Percentiles rank a stretch among this genome's conserved stretches.
Evolutionary conservation across 805 yeast genomes (phyloP).

Genomic region (Saturnispora diversa): DNA sequence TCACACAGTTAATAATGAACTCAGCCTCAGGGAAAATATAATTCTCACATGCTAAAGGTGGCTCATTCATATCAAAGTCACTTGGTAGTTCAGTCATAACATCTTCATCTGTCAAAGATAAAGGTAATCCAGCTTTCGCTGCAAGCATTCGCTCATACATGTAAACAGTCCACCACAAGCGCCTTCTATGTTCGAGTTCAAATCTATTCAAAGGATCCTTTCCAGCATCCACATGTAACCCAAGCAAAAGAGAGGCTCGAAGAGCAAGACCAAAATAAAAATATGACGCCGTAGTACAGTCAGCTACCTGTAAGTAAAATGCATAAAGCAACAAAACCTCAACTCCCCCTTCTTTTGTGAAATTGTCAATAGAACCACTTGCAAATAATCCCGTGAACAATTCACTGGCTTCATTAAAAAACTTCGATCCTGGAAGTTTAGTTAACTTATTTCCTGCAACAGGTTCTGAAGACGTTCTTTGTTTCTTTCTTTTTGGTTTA

Average conservation of each 20-base stretch:
- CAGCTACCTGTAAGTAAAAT: conserved; percentile 75
- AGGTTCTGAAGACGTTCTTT: too few relatives aligned
- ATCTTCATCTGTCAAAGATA: conserved; percentile 73
- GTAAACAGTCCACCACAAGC: conserved; percentile 35
- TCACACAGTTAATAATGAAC: conserved; percentile 66
- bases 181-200: conserved; percentile 43
- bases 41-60: conserved; percentile 52
- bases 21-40: conserved; percentile 76
- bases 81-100: conserved; percentile 70
- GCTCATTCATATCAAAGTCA: conserved; percentile 58
- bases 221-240: conserved; percentile 79
- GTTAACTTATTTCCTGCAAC: conserved; percentile 24
- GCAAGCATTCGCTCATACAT: conserved; percentile 60
- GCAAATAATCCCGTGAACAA: conserved; percentile 69
- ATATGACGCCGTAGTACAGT: conserved; percentile 73
- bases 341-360: conserved; percentile 71
- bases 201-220: conserved; percentile 46
- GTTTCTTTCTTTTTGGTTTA: too few relatives aligned
- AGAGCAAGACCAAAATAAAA: conserved; percentile 73
- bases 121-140: conserved; percentile 73
- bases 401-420: conserved; percentile 73
- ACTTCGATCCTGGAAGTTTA: conserved; percentile 70
- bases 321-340: conserved; percentile 71
- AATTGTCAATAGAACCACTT: conserved; percentile 70
- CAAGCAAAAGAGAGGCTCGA: conserved; percentile 61